These are phyloP conservation scores for Cadophora sp. DNA, from an alignment of 2,329 filamentous ascomycete genomes.

Conservation along the genomic window DNA sequence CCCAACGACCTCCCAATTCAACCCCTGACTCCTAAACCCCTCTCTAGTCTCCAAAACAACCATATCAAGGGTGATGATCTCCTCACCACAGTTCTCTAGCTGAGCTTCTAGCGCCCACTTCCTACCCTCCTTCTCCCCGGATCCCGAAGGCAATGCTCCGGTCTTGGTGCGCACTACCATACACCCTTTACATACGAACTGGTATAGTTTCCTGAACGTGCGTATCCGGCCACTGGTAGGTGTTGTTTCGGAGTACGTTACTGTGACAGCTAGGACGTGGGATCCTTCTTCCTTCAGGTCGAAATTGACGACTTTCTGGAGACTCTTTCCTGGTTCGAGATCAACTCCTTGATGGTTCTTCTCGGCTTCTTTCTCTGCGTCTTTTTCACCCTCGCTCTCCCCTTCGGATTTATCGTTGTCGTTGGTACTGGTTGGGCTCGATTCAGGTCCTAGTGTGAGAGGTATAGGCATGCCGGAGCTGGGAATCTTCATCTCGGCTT, in stretches of 20 bases:
- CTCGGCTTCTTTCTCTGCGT: conserved; percentile 22
- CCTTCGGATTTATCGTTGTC: conserved; percentile 28
- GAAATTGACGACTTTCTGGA: conserved; percentile 84
- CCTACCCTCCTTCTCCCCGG: conserved; percentile 35
- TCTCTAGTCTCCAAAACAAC: conserved; percentile 61
- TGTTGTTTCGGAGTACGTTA: conserved; percentile 91
- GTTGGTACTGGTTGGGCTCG: not conserved
- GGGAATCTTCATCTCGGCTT: conserved; percentile 95
- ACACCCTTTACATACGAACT: conserved; percentile 91
- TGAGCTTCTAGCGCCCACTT: conserved; percentile 89
- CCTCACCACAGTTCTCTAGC: conserved; percentile 91
- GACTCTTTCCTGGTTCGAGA: conserved; percentile 67
- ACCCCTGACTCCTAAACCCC: conserved; percentile 59
- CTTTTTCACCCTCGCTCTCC: conserved; percentile 27
- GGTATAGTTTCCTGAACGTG: conserved; percentile 94
- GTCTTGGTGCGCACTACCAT: conserved; percentile 92
- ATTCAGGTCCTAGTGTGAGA: conserved; percentile 59
- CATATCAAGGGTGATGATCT: conserved; percentile 77
- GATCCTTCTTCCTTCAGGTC: conserved; percentile 94
- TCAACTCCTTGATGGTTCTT: conserved; percentile 49
- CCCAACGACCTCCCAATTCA: conserved; percentile 60
- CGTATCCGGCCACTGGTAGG: conserved; percentile 73
- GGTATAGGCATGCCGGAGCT: conserved; percentile 64
- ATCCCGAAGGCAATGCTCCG: conserved; percentile 55
- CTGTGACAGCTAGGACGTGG: conserved; percentile 90